Base-by-base conservation (phyloP, 176 grass and related monocot species). In the Puccinellia tenuiflora region DNA sequence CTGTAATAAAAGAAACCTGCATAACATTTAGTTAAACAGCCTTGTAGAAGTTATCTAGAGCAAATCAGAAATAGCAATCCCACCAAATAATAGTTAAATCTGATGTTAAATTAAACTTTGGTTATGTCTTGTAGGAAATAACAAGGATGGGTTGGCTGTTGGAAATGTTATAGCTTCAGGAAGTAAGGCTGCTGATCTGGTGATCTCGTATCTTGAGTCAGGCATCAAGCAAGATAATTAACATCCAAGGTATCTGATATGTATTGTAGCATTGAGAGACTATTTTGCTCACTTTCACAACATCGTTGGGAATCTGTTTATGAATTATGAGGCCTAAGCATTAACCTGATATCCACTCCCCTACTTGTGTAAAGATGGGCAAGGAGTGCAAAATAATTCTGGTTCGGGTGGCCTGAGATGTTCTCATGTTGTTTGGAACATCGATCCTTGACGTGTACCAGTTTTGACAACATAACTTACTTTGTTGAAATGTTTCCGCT, bases 91-190 rank as follows among this genome's bases (percentile, higher is more conserved):
- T 6, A 40, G 14, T 76, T 70, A 14, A 33, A 38, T 17, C 54
- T 72, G 26, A 47, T 61, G 12, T 61, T 83, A 37, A 17, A 86
- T 76, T 57, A 40, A 68, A 3, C 77, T 81, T 70, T 65, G 77
- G 48, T 72, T 67, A 34, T 45, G 25, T 89, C 64, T 77, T 82
- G 15, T 59, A 99, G 96, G 96, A 89, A 99, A 99, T 86, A 88
- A 99, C 83, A 90, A 89, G 85, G 96, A 96, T 81, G 96, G 93
- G 26, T 65, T 99, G 70, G 89, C 96, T 78, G 89, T 99, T 79
- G 96, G 96, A 48, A 96, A 88, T 80, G 91, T 89, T 31, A 96
- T 96, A 84, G 87, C 91, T 79, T 99, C 93, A 52, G 96, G 96
- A 88, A 88, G 65, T 73, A 99, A 89, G 65, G 87, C 89, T 35